These are phyloP conservation scores for Tranzscheliella williamsii DNA, from an alignment of 1,284 basidiomycete genomes.

Conservation along the genomic window DNA sequence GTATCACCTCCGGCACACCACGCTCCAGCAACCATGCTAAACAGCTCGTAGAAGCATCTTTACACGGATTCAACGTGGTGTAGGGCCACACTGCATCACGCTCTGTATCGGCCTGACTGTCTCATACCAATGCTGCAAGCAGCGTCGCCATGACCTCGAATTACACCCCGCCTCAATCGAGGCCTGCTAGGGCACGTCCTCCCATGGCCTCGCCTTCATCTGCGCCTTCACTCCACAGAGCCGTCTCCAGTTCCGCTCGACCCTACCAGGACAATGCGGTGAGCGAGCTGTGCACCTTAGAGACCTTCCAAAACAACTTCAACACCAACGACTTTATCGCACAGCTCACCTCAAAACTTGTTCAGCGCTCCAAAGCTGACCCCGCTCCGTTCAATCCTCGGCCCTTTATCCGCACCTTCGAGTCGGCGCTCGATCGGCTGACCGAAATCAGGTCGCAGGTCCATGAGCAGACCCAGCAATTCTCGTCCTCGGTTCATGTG, in stretches of 20 bases:
- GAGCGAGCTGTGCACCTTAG: constrained; percentile 70
- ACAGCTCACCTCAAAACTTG: constrained; percentile 80
- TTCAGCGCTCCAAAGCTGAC: constrained; percentile 77
- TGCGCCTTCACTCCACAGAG: constrained; percentile 15
- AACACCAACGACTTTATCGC: constrained; percentile 87
- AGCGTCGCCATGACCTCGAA: constrained; percentile 15
- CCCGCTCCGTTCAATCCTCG: constrained; percentile 88
- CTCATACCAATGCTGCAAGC: no score
- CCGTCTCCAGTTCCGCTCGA: constrained; percentile 14
- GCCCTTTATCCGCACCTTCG: constrained; percentile 89
- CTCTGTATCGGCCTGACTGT: no score
- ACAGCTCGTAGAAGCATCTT: no score
- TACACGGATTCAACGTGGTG: no score
- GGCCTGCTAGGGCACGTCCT: constrained; percentile 21
- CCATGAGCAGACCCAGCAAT: constrained; percentile 80
- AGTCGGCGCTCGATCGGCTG: constrained; percentile 82
- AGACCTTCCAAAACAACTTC: constrained; percentile 76
- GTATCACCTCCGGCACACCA: no score
- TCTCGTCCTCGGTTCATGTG: constrained; percentile 86
- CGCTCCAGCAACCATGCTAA: no score
- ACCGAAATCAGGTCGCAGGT: constrained; percentile 84
- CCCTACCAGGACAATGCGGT: constrained; percentile 66
- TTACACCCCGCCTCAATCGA: constrained; percentile 22
- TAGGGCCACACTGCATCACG: no score
- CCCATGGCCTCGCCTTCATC: constrained; percentile 14